Conservation (phyloP, 441 rosid genomes). For the Pelargonium cotyledonis region DNA sequence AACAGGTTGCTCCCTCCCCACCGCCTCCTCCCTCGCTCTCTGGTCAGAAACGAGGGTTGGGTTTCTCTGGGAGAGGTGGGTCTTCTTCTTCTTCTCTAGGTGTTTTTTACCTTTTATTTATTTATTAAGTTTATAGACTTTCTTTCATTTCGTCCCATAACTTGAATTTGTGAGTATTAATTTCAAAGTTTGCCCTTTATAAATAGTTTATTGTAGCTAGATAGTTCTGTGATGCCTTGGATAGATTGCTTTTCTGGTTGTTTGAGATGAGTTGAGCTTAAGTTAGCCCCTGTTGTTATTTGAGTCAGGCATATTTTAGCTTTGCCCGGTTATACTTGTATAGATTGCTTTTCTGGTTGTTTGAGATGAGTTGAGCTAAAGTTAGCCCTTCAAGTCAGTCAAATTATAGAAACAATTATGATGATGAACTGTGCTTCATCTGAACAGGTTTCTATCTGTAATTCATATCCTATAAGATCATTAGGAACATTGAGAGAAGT, state of each 20-base stretch:
- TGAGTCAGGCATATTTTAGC: background rate
- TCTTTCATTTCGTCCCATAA: background rate
- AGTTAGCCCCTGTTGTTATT: background rate
- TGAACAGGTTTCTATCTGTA: background rate
- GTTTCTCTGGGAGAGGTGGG: constrained; percentile 44
- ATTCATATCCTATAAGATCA: background rate
- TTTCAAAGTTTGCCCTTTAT: background rate
- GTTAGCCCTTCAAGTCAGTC: too few species aligned
- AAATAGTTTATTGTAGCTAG: too few species aligned
- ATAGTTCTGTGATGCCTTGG: background rate
- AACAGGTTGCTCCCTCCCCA: constrained; percentile 27
- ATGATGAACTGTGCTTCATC: background rate
- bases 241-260: background rate
- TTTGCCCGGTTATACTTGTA: too few species aligned
- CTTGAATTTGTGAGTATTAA: background rate
- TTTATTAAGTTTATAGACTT: background rate
- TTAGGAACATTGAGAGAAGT: background rate
- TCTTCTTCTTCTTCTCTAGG: background rate
- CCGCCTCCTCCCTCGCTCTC: constrained; percentile 34
- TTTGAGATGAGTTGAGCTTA: background rate
- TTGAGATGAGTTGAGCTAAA: too few species aligned
- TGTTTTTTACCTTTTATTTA: background rate
- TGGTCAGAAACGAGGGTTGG: constrained; percentile 74
- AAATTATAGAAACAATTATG: background rate
- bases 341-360: too few species aligned